These are phyloP conservation scores for Juglanconis sp. DNA, from an alignment of 2,329 filamentous ascomycete genomes.

Conservation along the genomic window DNA sequence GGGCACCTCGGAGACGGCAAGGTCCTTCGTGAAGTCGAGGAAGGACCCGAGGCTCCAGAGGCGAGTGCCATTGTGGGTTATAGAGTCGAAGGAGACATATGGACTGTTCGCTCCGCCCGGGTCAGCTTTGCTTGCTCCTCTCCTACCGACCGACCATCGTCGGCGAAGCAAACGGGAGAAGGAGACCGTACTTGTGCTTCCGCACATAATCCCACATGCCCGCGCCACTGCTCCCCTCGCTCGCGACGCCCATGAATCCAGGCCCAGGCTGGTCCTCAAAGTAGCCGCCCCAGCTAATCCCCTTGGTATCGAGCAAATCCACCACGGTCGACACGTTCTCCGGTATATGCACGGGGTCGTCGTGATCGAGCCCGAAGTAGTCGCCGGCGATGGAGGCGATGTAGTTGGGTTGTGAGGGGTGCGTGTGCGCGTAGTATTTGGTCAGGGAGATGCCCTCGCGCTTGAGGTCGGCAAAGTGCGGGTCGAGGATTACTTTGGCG, in stretches of 20 bases:
- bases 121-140: neutral
- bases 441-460: conserved; percentile 42
- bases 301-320: conserved; percentile 40
- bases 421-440: conserved; percentile 61
- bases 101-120: conserved; percentile 27
- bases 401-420: conserved; percentile 77
- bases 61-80: conserved; percentile 40
- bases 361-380: conserved; percentile 52
- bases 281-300: conserved; percentile 42
- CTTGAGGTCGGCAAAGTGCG: conserved; percentile 37
- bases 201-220: conserved; percentile 38
- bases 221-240: conserved; percentile 29
- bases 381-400: conserved; percentile 65
- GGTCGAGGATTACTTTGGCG: conserved; percentile 36
- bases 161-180: no score
- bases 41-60: conserved; percentile 62
- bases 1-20: conserved; percentile 53
- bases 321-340: conserved; percentile 44
- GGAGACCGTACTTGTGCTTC: conserved; percentile 35
- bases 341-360: conserved; percentile 40
- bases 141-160: neutral
- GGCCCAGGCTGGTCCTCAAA: conserved; percentile 44
- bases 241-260: conserved; percentile 43
- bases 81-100: conserved; percentile 40
- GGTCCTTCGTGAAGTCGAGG: conserved; percentile 56